These are phyloP conservation scores for Nemania sp. DNA, from an alignment of 2,329 filamentous ascomycete genomes.

Conservation along the genomic window DNA sequence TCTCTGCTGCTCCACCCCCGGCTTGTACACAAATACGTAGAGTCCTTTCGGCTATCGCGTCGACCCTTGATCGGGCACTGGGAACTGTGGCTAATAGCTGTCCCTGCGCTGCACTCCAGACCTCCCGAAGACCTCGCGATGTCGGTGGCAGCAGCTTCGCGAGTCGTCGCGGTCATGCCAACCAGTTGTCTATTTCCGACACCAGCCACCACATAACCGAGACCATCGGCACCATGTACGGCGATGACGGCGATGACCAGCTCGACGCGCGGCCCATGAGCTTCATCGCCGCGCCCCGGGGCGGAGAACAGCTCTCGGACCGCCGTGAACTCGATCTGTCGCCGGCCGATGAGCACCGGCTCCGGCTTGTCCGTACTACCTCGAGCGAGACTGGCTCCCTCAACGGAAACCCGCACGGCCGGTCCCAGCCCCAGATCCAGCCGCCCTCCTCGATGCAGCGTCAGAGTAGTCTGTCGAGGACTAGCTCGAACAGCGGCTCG, in stretches of 20 bases:
- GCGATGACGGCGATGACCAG: constrained; percentile 66
- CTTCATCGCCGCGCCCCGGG: constrained; percentile 66
- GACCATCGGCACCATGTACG: constrained; percentile 88
- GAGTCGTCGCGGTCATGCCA: constrained; percentile 61
- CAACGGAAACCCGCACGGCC: constrained; percentile 45
- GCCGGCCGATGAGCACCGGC: constrained; percentile 46
- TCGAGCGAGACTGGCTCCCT: constrained; percentile 42
- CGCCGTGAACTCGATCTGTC: constrained; percentile 36
- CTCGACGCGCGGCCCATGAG: constrained; percentile 68
- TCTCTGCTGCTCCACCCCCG: constrained; percentile 5
- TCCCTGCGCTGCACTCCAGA: constrained; percentile 43
- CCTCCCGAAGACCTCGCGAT: constrained; percentile 62
- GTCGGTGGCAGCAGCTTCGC: constrained; percentile 57
- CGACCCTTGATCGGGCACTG: no score
- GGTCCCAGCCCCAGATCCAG: constrained; percentile 48
- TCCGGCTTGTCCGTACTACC: constrained; percentile 48
- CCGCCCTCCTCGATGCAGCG: constrained; percentile 45
- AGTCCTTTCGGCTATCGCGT: no score
- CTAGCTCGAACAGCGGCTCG: constrained; percentile 43
- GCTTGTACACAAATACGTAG: no score
- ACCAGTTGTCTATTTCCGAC: constrained; percentile 74
- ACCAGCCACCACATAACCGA: constrained; percentile 93
- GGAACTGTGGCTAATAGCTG: constrained; percentile 28
- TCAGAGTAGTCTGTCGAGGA: constrained; percentile 42
- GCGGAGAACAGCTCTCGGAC: constrained; percentile 54